phyloP scores from a whole-genome alignment of 495 filamentous ascomycete species.

The Trichoderma orchidacearum region DNA sequence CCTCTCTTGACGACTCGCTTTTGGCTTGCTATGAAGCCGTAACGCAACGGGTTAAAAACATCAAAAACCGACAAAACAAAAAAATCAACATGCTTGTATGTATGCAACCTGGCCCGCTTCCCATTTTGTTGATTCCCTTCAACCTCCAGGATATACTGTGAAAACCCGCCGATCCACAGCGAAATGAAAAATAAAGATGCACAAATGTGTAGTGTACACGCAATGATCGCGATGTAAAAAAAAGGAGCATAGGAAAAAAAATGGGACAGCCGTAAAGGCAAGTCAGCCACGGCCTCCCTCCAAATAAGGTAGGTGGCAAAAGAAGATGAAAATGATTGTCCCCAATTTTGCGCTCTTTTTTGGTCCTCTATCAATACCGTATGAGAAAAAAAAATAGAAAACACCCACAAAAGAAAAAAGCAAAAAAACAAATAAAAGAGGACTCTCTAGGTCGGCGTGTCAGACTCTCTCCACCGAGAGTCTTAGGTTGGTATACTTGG shows the following conservation, averaged over 20 bases:
- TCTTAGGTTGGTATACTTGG: no score
- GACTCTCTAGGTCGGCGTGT: no score
- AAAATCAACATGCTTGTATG: no score
- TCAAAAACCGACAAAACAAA: no score
- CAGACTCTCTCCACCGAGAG: no score
- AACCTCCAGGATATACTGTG: background rate
- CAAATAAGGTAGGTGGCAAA: background rate
- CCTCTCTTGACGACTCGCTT: no score
- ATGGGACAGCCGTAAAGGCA: no score
- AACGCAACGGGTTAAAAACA: no score
- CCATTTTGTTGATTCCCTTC: background rate
- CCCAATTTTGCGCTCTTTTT: slow-evolving; percentile 1
- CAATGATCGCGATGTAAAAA: background rate
- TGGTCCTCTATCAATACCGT: background rate
- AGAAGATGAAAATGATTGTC: background rate
- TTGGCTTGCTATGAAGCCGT: no score
- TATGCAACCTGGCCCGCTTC: background rate
- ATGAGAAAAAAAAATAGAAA: background rate
- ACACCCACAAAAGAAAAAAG: no score
- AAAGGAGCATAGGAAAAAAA: background rate
- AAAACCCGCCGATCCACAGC: background rate
- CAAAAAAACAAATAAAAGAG: no score
- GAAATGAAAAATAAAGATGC: background rate
- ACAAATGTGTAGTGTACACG: background rate
- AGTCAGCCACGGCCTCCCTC: background rate